Base-by-base conservation (phyloP, 2,329 filamentous ascomycete genomes). In the Tolypocladium capitatum region DNA sequence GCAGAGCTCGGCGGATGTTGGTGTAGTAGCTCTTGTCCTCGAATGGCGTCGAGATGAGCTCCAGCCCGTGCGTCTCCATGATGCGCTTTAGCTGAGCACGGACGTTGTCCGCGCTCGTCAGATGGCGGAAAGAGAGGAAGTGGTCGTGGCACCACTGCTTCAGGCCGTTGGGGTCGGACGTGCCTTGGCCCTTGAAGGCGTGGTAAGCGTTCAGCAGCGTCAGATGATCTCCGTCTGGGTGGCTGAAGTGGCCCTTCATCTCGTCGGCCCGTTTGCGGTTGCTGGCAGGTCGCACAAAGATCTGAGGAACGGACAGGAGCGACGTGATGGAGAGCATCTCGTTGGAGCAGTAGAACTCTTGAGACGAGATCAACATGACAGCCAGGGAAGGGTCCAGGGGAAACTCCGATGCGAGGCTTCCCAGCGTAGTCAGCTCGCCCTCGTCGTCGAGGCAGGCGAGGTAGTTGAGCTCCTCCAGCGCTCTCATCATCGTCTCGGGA, bases 271-370 rank as follows among this genome's bases (percentile, higher is more conserved):
- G 84, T 69, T 94, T 94, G 52, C 90, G 82, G 56, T 86, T 83
- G 59, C 78, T 81, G 44, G 86, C 84, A 1, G 92, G 92, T 9
- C 92, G 86, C 30, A 94, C 80, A 63, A 95, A 98, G 51, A 97
- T 80, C 63, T 96, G 87, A 0, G 92, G 92, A 11, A 97, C 92
- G 0, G 91, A 97, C 20, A 98, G 80, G 11, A 98, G 78, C 1
- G 92, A 85, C 1, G 90, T 95, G 58, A 98, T 85, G 38, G 92
- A 97, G 14, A 98, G 76, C 36, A 98, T 92, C 71, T 98, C 92
- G 67, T 97, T 97, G 42, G 90, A 95, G 74, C 92, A 98, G 71
- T 92, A 94, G 68, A 98, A 98, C 62, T 98, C 92, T 11, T 92
- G 91, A 8, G 90, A 95, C 11, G 85, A 90, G 64, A 98, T 96